Base-by-base conservation (phyloP, 2,329 filamentous ascomycete genomes). In the Allantophomopsis cytisporea region DNA sequence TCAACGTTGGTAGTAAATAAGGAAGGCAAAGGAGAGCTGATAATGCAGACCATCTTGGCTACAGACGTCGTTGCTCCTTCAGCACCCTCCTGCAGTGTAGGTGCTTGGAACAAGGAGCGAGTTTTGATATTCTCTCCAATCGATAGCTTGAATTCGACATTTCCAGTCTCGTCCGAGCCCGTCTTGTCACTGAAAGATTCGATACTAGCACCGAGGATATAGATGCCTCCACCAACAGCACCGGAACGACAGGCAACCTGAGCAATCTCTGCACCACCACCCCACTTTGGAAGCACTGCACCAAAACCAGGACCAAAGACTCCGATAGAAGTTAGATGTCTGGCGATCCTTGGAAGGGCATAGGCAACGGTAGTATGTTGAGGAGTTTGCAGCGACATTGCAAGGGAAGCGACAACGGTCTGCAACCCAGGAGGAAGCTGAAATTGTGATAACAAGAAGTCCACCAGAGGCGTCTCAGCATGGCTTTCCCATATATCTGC, bases 281-380 rank as follows among this genome's bases (percentile, higher is more conserved):
- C 89, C 80, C 87, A 98, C 66, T 94, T 95, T 16, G 88, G 81
- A 48, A 94, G 75, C 11, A 98, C 76, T 36, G 86, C 84, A 38
- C 84, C 84, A 55, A 96, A 96, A 8, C 89, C 87, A 36, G 83
- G 73, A 0, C 89, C 89, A 50, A 95, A 89, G 4, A 84, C 64
- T 7, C 89, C 88, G 60, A 93, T 88, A 0, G 89, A 95, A 12
- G 74, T 73, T 38, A 96, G 64, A 59, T 98, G 88, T 35, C 80
- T 76, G 48, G 81, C 71, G 41, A 96, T 83, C 18, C 76, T 70
- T 2, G 74, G 70, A 17, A 96, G 60, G 0, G 86, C 86, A 51
- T 76, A 76, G 38, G 53, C 56, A 21, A 79, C 77, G 2, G 76
- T 74, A 2, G 75, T 65, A 2, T 71, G 78, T 12, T 64, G 48